Percentiles rank a stretch among this genome's conserved stretches.
Conservation (phyloP, 2,329 filamentous ascomycete genomes). For the Aspergillus sp. region DNA sequence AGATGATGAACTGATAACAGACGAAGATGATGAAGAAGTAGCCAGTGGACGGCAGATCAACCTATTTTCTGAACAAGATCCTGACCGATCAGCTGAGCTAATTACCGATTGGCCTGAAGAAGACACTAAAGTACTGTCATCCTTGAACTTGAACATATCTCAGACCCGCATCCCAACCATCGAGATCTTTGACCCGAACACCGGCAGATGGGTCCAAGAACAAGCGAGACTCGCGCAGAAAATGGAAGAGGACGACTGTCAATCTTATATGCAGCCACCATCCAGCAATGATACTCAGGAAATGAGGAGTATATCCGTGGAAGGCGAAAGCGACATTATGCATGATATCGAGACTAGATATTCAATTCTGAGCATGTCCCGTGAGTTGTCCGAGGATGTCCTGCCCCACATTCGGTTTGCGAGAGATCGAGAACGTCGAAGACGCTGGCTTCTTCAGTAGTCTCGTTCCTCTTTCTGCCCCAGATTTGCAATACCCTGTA, state of each 20-base stretch:
- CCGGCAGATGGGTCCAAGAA: neutral
- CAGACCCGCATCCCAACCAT: neutral
- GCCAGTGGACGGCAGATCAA: neutral
- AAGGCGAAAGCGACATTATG: neutral
- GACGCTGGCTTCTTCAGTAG: neutral
- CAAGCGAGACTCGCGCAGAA: neutral
- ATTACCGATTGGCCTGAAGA: neutral
- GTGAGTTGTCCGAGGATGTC: neutral
- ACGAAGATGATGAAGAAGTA: neutral
- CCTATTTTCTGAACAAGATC: neutral
- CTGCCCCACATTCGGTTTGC: neutral
- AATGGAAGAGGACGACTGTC: neutral
- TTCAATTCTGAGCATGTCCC: neutral
- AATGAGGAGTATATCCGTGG: neutral
- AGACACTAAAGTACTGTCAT: neutral
- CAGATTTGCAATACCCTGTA: neutral
- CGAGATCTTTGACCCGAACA: neutral
- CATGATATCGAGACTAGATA: neutral
- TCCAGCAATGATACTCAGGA: neutral
- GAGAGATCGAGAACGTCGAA: neutral
- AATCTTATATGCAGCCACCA: neutral
- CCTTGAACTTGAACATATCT: neutral
- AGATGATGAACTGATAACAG: neutral
- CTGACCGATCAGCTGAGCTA: neutral
- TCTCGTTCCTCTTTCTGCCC: neutral